Base-by-base conservation (phyloP, 2,329 filamentous ascomycete species). In the Tolypocladium cylindrosporum region DNA sequence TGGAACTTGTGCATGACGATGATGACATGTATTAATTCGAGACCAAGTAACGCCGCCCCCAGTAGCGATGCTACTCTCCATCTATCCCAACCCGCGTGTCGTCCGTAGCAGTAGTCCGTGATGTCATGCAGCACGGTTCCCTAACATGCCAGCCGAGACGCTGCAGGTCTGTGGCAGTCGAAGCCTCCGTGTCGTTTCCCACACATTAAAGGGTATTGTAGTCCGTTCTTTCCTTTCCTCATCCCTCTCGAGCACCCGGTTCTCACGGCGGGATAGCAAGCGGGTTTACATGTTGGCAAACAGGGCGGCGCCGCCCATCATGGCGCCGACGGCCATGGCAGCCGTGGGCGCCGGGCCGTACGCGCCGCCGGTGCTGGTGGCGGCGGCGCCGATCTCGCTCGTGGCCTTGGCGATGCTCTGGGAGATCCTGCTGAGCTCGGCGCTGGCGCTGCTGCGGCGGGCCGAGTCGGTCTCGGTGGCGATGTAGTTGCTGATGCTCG, bases 261-360 rank as follows among this genome's bases (percentile, higher is more conserved):
- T 34, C 48, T 16, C 31, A 13, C 16, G 11, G 48, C 2, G 34
- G 45, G 5, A 7, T 39, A 42, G n/a, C 13, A 34, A 4, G 36
- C 11, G 16, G 51, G 4, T 64, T 72, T 77, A 79, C 64, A 79
- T 58, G 70, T 78, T 78, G 64, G 67, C 72, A 54, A 78, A 61
- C 55, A 77, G 58, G 55, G 75, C 78, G 3, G 74, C 76, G 63
- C 77, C 78, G 31, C 77, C 78, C 54, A 79, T 67, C 59, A 80
- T 69, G 31, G 76, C 77, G 39, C 77, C 77, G 53, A 80, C 67
- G 24, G 73, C 77, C 48, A 79, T 62, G 36, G 72, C 75, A 36
- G 70, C 77, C 19, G 75, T 78, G 61, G 71, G 72, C 57, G 66
- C 70, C 8, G 71, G 71, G 9, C 62, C 68, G 57, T 65, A 62